Evolutionary conservation across 345 rosid genomes (phyloP).

Genomic region (Camelina laxa): DNA sequence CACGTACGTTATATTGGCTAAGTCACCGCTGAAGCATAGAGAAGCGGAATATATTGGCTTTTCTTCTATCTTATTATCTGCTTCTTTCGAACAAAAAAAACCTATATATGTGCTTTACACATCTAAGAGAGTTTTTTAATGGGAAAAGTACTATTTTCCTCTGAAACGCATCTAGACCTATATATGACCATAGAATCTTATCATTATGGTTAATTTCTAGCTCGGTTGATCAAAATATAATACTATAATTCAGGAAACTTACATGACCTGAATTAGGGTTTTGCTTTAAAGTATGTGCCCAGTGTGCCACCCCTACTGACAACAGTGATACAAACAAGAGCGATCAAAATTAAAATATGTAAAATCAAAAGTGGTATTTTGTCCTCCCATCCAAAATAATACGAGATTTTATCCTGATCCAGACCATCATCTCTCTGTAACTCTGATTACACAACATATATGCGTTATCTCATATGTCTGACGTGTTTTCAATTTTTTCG

Average conservation of each 20-base stretch:
- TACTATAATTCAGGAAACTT: too few relatives aligned
- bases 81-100: too few relatives aligned
- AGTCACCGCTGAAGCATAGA: neutral
- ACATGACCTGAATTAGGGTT: too few relatives aligned
- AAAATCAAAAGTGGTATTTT: slow-evolving; percentile 28
- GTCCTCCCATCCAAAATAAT: slow-evolving; percentile 18
- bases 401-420: slow-evolving; percentile 1
- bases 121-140: too few relatives aligned
- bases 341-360: neutral
- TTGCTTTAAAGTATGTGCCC: neutral
- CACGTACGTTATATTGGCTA: neutral
- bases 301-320: neutral
- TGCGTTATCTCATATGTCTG: slow-evolving; percentile 8
- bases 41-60: neutral
- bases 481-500: neutral
- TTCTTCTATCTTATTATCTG: neutral
- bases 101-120: too few relatives aligned
- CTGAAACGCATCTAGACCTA: neutral
- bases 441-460: neutral
- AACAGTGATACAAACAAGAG: neutral
- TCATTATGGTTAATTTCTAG: neutral
- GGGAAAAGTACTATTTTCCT: neutral
- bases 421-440: neutral
- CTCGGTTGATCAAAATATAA: neutral
- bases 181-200: neutral